Evolutionary conservation across 495 filamentous ascomycete genomes (phyloP), one percentile per base, ranked within the genome.

Genomic region (Aspergillus affinis): DNA sequence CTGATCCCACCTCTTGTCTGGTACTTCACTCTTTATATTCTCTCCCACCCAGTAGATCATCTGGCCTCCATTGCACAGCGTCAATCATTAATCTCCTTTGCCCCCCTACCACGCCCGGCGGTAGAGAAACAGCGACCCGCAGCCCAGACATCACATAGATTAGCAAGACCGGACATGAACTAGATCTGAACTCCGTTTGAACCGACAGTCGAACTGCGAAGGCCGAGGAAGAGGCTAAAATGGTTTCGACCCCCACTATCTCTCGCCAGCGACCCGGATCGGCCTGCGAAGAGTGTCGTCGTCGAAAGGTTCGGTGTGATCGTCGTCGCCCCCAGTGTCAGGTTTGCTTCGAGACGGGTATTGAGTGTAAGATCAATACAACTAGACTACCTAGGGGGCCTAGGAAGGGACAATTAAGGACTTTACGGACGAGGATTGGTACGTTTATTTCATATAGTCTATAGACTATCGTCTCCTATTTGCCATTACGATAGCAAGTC

Each of bases 331-430:
- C 82, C 3, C 66, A 69, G 59, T 85, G 82, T 65, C 71, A 78
- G 30, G 77, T 78, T 2, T 86, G 81, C 59, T 72, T 68, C 19
- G 78, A 82, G 23, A 70, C 74, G n/a, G 79, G 76, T 9, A 69
- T 80, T 32, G 62, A 68, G 21, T 85, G 82, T 66, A 75, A 79
- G 49, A 72, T 81, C 30, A 81, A 72, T 64, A 77, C 77, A 32
- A 60, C 69, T 0, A 78, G 79, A 13, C 69, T 73, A 21, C 71
- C 74, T 26, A 67, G 82, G 8, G 82, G 82, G 0, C 83, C 82
- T 0, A 80, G 83, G 56, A 83, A 80, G 54, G 81, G 82, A 17
- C 77, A 83, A 52, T 69, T 83, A 54, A 78, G 81, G 32, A 78
- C 78, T 0, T 69, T 83, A 45, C 71, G 77, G 53, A 77, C 70